Evolutionary conservation across 495 filamentous ascomycete species (phyloP).

Genomic region (Hyaloscypha finlandica): DNA sequence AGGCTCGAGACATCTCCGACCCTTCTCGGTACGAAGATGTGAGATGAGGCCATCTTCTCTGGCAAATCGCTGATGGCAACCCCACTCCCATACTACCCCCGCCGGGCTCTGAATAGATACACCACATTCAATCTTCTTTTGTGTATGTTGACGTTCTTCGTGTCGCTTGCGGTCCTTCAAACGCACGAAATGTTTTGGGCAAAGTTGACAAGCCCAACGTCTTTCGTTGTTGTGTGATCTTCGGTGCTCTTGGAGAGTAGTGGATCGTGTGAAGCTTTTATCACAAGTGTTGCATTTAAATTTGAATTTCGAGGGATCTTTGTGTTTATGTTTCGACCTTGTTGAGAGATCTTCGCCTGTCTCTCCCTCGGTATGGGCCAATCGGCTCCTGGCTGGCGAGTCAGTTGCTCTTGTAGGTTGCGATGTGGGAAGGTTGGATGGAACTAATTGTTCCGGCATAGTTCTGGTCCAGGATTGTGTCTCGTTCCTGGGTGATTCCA

Average conservation of each 20-base stretch:
- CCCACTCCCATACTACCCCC: not conserved
- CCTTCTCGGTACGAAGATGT: not conserved
- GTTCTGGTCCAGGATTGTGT: too few relatives aligned
- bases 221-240: conserved; percentile 4
- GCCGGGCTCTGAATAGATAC: not conserved
- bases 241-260: conserved; percentile 9
- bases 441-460: too few relatives aligned
- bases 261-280: conserved; percentile 7
- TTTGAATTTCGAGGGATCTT: not conserved
- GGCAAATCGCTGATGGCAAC: conserved; percentile 1
- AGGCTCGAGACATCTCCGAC: conserved; percentile 1
- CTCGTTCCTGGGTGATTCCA: too few relatives aligned
- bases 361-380: too few relatives aligned
- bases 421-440: too few relatives aligned
- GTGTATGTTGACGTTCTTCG: not conserved
- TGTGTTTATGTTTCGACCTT: not conserved
- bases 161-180: conserved; percentile 7
- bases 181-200: not conserved
- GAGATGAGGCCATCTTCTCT: conserved; percentile 3
- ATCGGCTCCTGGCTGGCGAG: too few relatives aligned
- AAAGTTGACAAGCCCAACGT: not conserved
- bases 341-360: too few relatives aligned
- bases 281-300: not conserved
- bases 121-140: not conserved
- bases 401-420: too few relatives aligned